phyloP scores from a whole-genome alignment of 805 yeast genomes.

The Kluyveromyces nonfermentans region DNA sequence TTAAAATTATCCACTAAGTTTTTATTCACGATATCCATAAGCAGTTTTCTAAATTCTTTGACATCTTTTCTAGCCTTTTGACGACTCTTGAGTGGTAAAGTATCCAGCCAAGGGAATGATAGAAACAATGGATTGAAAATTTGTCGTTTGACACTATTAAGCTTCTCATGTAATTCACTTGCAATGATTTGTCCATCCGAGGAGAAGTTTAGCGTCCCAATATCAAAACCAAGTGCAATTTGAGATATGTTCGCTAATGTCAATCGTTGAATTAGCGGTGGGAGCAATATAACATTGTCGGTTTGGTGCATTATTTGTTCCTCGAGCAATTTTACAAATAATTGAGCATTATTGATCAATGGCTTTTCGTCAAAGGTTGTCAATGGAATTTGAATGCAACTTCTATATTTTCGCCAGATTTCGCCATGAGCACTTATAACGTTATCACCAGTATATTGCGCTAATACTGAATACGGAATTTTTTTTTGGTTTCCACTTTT shows the following conservation, averaged over 20 bases:
- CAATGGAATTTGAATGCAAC: constrained; percentile 36
- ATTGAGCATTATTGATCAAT: constrained; percentile 31
- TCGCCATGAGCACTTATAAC: constrained; percentile 50
- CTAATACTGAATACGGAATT: constrained; percentile 45
- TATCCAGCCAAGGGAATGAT: constrained; percentile 47
- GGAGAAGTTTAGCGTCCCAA: constrained; percentile 30
- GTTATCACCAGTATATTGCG: constrained; percentile 51
- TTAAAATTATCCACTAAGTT: constrained; percentile 24
- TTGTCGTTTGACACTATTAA: constrained; percentile 40
- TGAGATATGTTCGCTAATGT: constrained; percentile 42
- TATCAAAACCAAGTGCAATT: constrained; percentile 41
- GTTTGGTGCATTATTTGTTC: constrained; percentile 4
- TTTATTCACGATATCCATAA: constrained; percentile 28
- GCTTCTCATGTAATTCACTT: constrained; percentile 28
- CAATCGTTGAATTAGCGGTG: constrained; percentile 38
- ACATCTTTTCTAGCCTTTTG: constrained; percentile 36
- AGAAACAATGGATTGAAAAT: constrained; percentile 46
- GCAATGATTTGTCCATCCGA: constrained; percentile 11
- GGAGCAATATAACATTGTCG: constrained; percentile 18
- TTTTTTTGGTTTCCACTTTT: constrained; percentile 54
- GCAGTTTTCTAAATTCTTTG: constrained; percentile 31
- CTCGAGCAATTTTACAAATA: constrained; percentile 25
- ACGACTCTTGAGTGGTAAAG: constrained; percentile 40
- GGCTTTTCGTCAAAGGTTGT: constrained; percentile 39
- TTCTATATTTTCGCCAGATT: constrained; percentile 42